Conservation (phyloP, 1,284 basidiomycete species). For the Ustilago loliicola region DNA sequence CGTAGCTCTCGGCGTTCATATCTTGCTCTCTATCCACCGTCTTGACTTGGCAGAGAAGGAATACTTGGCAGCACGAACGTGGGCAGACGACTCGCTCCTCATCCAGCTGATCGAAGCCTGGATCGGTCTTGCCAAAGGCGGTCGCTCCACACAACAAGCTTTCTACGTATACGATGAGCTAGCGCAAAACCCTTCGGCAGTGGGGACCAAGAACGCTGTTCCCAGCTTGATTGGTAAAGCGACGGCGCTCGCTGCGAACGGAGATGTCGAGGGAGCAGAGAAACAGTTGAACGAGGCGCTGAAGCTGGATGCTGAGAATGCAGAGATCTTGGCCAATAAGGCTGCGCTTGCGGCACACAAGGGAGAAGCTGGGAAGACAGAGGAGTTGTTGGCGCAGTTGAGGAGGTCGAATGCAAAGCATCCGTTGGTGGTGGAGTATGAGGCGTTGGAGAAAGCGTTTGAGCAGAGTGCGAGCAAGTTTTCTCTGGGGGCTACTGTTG, state of each 20-base stretch:
- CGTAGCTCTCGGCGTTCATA: conserved; percentile 67
- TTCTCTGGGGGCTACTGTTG: conserved; percentile 20
- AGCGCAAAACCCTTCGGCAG: conserved; percentile 58
- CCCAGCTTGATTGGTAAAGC: conserved; percentile 62
- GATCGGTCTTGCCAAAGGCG: conserved; percentile 65
- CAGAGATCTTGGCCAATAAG: conserved; percentile 50
- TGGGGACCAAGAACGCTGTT: conserved; percentile 47
- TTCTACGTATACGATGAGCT: conserved; percentile 70
- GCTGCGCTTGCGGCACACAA: conserved; percentile 35
- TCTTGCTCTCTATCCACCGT: conserved; percentile 66
- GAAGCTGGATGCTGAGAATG: conserved; percentile 40
- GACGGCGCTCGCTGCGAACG: conserved; percentile 57
- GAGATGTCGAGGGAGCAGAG: conserved; percentile 41
- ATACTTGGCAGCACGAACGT: conserved; percentile 62
- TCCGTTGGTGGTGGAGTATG: conserved; percentile 35
- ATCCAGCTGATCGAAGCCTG: conserved; percentile 69
- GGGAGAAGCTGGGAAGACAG: background rate
- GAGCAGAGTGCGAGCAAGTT: conserved; percentile 31
- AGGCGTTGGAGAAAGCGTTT: conserved; percentile 24
- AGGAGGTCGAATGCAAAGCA: conserved; percentile 27
- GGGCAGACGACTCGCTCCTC: conserved; percentile 68
- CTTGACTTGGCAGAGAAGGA: conserved; percentile 66
- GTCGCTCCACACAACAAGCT: conserved; percentile 66
- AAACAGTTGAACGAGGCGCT: conserved; percentile 56
- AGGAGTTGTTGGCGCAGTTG: conserved; percentile 26